Conservation (phyloP, 1,284 basidiomycete genomes). For the Moniliophthora roreri region DNA sequence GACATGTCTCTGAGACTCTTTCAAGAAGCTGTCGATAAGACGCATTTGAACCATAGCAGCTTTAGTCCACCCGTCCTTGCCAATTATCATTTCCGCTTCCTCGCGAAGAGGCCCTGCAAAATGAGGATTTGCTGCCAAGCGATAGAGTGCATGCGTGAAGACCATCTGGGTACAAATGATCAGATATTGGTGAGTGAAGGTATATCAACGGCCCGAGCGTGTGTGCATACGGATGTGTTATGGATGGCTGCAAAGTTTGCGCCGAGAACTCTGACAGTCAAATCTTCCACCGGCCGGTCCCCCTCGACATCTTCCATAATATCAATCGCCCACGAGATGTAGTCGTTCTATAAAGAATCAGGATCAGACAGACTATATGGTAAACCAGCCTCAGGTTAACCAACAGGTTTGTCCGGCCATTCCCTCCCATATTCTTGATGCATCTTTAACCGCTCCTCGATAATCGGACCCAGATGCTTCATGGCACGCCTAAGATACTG, state of each 20-base stretch:
- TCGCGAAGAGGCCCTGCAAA: constrained; percentile 38
- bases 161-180: constrained; percentile 19
- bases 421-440: constrained; percentile 15
- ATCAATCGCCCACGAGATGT: background rate
- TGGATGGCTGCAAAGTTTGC: background rate
- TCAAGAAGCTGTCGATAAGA: constrained; percentile 41
- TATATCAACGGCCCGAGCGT: too few relatives aligned
- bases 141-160: constrained; percentile 35
- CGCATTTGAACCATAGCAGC: constrained; percentile 34
- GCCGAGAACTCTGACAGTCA: background rate
- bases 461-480: constrained; percentile 8
- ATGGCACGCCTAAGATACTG: background rate
- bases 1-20: constrained; percentile 22
- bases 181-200: background rate
- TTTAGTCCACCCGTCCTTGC: constrained; percentile 42
- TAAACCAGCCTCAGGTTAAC: background rate
- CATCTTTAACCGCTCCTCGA: constrained; percentile 16
- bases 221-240: background rate
- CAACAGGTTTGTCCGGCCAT: constrained; percentile 16
- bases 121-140: constrained; percentile 39
- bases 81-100: constrained; percentile 36
- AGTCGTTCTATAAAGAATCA: background rate
- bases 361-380: background rate
- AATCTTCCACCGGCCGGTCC: background rate
- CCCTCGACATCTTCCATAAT: background rate